Percentiles rank a stretch among this genome's conserved stretches.
These are phyloP conservation scores for Podospora didyma DNA, from an alignment of 495 filamentous ascomycete genomes.

Conservation along the genomic window DNA sequence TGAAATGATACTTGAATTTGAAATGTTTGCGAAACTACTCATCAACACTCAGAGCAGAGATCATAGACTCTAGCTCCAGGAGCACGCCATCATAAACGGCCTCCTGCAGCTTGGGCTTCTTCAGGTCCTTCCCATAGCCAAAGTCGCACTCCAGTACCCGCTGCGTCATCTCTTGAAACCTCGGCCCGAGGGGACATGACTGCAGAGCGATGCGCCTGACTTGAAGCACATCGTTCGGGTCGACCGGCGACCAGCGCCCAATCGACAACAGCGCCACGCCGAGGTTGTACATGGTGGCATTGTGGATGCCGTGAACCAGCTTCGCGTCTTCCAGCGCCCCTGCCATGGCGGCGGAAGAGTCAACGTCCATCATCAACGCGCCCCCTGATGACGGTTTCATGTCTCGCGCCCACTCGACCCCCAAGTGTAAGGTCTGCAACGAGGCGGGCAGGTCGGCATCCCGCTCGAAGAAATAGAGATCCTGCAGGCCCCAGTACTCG, in stretches of 20 bases:
- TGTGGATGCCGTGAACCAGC: slow-evolving; percentile 18
- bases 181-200: slow-evolving; percentile 4
- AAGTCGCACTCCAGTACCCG: slow-evolving; percentile 16
- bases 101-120: slow-evolving; percentile 12
- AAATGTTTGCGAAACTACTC: neutral
- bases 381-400: neutral
- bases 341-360: neutral
- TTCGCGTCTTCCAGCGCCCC: slow-evolving; percentile 11
- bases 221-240: slow-evolving; percentile 4
- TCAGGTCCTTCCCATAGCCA: slow-evolving; percentile 13
- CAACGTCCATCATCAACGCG: neutral
- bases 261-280: slow-evolving; percentile 25
- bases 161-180: slow-evolving; percentile 7
- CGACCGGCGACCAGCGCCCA: slow-evolving; percentile 17
- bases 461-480: slow-evolving; percentile 12
- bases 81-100: slow-evolving; percentile 11
- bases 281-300: slow-evolving; percentile 20
- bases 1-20: no score
- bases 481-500: slow-evolving; percentile 10
- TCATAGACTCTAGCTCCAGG: slow-evolving; percentile 14
- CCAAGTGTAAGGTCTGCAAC: slow-evolving; percentile 17
- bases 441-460: slow-evolving; percentile 8
- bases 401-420: neutral
- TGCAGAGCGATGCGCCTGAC: slow-evolving; percentile 6
- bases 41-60: slow-evolving; percentile 7